A percentile compares a stretch with the other conserved stretches of the same genome.
Evolutionary conservation across 371 early-diverging fungal genomes (phyloP).

Genomic region (Mucor plumbeus): DNA sequence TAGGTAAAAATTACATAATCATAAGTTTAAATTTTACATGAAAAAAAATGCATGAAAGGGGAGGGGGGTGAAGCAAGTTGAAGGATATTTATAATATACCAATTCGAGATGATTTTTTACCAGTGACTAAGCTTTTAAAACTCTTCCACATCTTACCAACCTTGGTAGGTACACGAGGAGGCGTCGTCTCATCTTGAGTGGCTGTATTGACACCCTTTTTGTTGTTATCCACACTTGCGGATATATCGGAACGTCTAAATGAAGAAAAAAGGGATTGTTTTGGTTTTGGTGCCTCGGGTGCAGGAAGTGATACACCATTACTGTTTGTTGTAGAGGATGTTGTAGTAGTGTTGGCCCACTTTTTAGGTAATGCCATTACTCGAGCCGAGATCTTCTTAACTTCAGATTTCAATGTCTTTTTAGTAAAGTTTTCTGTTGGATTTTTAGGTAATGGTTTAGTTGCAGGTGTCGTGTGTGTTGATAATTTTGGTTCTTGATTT

Average conservation of each 20-base stretch:
- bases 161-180: conserved; percentile 9
- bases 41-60: neutral
- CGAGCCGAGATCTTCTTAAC: conserved; percentile 29
- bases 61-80: neutral
- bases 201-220: conserved; percentile 2
- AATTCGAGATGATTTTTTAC: conserved; percentile 51
- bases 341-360: conserved; percentile 12
- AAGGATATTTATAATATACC: conserved; percentile 34
- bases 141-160: conserved; percentile 52
- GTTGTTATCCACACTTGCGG: conserved; percentile 14
- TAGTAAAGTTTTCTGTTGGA: neutral
- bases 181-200: conserved; percentile 2
- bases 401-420: conserved; percentile 28
- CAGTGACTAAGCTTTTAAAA: conserved; percentile 46
- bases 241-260: conserved; percentile 22
- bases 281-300: conserved; percentile 11
- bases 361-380: conserved; percentile 21
- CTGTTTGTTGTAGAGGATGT: neutral
- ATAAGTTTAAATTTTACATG: neutral
- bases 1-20: neutral
- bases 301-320: conserved; percentile 4
- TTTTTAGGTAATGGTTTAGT: conserved; percentile 6
- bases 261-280: conserved; percentile 33
- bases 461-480: conserved; percentile 6
- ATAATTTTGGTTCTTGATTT: neutral